phyloP scores from a whole-genome alignment of 495 filamentous ascomycete genomes.

The Hypoxylon perforatum region DNA sequence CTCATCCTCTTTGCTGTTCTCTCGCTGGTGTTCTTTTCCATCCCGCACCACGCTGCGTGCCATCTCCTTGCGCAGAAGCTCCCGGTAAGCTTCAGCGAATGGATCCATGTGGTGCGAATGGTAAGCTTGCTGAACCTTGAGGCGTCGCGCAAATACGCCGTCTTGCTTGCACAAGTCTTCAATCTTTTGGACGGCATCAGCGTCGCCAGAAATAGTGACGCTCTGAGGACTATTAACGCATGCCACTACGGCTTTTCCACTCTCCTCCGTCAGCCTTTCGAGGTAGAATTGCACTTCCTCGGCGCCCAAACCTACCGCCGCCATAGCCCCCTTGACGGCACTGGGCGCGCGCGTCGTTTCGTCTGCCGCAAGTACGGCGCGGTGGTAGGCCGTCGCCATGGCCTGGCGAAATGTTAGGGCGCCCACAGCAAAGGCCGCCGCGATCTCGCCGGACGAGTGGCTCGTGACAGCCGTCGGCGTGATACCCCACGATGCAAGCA shows the following conservation, averaged over 20 bases:
- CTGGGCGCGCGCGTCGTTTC: conserved; percentile 2
- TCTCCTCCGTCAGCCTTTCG: conserved; percentile 26
- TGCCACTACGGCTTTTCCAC: conserved; percentile 47
- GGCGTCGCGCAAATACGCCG: conserved; percentile 49
- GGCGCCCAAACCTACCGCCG: conserved; percentile 53
- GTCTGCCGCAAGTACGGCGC: conserved; percentile 49
- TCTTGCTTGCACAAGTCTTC: conserved; percentile 41
- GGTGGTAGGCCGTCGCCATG: conserved; percentile 58
- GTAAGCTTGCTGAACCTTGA: conserved; percentile 56
- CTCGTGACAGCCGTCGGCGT: conserved; percentile 56
- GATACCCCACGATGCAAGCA: conserved; percentile 59
- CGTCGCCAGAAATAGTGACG: conserved; percentile 58
- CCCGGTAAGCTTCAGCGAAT: conserved; percentile 51
- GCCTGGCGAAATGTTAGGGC: conserved; percentile 49
- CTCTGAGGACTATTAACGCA: conserved; percentile 56
- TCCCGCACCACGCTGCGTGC: too few species aligned
- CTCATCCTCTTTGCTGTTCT: too few species aligned
- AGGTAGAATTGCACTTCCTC: conserved; percentile 50
- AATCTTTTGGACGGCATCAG: conserved; percentile 41
- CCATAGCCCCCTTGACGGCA: conserved; percentile 58
- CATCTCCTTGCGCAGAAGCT: too few species aligned
- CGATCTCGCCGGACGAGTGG: conserved; percentile 67
- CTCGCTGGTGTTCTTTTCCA: too few species aligned
- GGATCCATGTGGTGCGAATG: conserved; percentile 59
- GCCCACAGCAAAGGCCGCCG: conserved; percentile 50